Evolutionary conservation across 2,329 filamentous ascomycete species (phyloP).

Genomic region (Beauveria sp.): DNA sequence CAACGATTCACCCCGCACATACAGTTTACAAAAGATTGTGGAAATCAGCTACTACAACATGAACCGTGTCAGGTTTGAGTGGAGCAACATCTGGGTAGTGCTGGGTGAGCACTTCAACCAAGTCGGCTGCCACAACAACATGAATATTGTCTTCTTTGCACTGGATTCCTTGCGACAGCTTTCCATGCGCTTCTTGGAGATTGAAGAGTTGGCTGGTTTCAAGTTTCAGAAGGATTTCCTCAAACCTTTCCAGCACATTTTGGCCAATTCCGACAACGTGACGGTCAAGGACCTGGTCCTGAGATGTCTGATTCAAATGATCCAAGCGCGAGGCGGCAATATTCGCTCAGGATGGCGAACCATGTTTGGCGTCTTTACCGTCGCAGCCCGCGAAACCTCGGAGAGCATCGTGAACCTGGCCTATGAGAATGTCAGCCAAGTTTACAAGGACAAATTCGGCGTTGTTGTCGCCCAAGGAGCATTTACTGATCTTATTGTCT

Average conservation of each 20-base stretch:
- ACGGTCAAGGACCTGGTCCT: slow-evolving; percentile 97
- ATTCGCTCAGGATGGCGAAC: slow-evolving; percentile 98
- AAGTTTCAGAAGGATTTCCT: slow-evolving; percentile 99
- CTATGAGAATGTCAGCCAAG: slow-evolving; percentile 91
- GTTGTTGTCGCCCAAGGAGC: slow-evolving; percentile 94
- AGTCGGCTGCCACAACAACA: slow-evolving; percentile 94
- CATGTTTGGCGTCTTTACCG: slow-evolving; percentile 98
- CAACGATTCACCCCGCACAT: slow-evolving; percentile 90
- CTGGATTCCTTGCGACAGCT: slow-evolving; percentile 90
- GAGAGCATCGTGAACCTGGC: slow-evolving; percentile 95
- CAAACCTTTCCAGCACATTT: slow-evolving; percentile 96
- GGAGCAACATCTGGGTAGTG: slow-evolving; percentile 95
- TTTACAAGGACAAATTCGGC: slow-evolving; percentile 92
- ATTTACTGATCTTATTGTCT: slow-evolving; percentile 93
- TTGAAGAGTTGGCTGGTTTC: slow-evolving; percentile 95
- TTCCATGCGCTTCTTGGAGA: slow-evolving; percentile 98
- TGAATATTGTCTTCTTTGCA: slow-evolving; percentile 94
- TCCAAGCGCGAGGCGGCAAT: slow-evolving; percentile 91
- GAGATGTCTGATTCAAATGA: slow-evolving; percentile 96
- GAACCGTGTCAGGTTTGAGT: slow-evolving; percentile 95
- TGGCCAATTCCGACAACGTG: slow-evolving; percentile 84
- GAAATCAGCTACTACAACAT: slow-evolving; percentile 99
- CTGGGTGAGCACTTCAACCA: slow-evolving; percentile 98
- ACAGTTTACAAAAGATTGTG: slow-evolving; percentile 95
- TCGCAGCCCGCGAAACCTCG: slow-evolving; percentile 85